These are phyloP conservation scores for Pulveroboletus frians DNA, from an alignment of 768 basidiomycete genomes.

Conservation along the genomic window DNA sequence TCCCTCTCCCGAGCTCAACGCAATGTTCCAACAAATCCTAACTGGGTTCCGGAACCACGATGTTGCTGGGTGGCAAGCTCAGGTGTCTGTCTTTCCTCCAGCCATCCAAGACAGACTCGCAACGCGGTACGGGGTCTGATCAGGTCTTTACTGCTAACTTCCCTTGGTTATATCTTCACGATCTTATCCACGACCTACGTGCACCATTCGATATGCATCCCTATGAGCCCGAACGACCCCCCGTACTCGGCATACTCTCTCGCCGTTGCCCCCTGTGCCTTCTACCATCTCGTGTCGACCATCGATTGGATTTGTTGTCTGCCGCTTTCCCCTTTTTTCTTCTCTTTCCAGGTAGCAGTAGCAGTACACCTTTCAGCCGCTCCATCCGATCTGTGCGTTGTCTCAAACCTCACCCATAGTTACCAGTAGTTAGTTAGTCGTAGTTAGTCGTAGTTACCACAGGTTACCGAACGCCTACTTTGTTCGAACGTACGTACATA, in stretches of 20 bases:
- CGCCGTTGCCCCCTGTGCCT: slow-evolving; percentile 18
- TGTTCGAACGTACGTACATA: slow-evolving; percentile 13
- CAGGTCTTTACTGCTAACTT: neutral
- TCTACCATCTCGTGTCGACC: slow-evolving; percentile 29
- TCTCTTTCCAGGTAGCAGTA: slow-evolving; percentile 18
- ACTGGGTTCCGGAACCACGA: slow-evolving; percentile 88
- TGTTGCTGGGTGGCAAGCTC: slow-evolving; percentile 78
- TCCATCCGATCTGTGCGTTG: slow-evolving; percentile 20
- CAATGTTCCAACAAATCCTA: slow-evolving; percentile 89
- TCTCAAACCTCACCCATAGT: slow-evolving; percentile 26
- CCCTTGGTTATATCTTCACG: slow-evolving; percentile 6
- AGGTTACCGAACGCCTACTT: slow-evolving; percentile 35
- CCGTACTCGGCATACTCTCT: slow-evolving; percentile 7
- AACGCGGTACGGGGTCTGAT: slow-evolving; percentile 80
- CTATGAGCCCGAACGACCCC: slow-evolving; percentile 9
- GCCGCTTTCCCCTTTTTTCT: slow-evolving; percentile 1
- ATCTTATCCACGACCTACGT: slow-evolving; percentile 11
- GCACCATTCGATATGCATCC: slow-evolving; percentile 9
- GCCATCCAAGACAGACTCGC: slow-evolving; percentile 84
- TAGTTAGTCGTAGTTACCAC: slow-evolving; percentile 25
- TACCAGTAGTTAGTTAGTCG: slow-evolving; percentile 21
- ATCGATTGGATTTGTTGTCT: slow-evolving; percentile 20
- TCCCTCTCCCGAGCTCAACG: slow-evolving; percentile 86
- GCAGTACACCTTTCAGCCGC: slow-evolving; percentile 19
- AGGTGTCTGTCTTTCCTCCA: slow-evolving; percentile 79